Conservation (phyloP, 495 filamentous ascomycete genomes). For the Tuber aestivum region DNA sequence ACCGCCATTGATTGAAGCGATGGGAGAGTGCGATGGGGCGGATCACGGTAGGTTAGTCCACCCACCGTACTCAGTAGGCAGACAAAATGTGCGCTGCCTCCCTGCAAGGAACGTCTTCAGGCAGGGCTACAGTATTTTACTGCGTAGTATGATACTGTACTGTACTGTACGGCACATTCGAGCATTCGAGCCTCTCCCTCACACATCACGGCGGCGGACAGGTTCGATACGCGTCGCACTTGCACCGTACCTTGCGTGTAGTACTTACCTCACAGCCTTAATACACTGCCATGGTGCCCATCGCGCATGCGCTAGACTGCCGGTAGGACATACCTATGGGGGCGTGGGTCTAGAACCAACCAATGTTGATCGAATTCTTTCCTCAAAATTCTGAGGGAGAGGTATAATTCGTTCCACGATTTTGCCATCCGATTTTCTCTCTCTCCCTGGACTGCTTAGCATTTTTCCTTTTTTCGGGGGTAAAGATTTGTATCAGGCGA, state of each 20-base stretch:
- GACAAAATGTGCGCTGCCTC: background rate
- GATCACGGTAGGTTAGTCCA: background rate
- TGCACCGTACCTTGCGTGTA: background rate
- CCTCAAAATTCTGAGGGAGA: background rate
- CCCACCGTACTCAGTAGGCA: too few species aligned
- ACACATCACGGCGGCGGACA: background rate
- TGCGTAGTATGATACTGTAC: too few species aligned
- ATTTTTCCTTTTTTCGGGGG: background rate
- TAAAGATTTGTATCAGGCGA: background rate
- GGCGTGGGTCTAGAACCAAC: background rate
- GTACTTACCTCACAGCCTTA: background rate
- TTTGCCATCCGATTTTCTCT: background rate
- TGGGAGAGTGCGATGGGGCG: too few species aligned
- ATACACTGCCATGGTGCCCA: background rate
- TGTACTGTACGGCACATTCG: background rate
- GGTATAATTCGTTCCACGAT: background rate
- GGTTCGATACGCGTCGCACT: background rate
- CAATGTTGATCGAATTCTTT: background rate
- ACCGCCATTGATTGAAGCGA: background rate
- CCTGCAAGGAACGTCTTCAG: background rate
- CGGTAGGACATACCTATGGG: background rate
- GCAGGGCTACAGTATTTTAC: background rate
- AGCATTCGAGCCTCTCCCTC: background rate
- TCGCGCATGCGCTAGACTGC: background rate
- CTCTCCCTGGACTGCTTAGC: background rate